Evolutionary conservation across 306 rosid species (phyloP).

Genomic region (Inga oerstediana): DNA sequence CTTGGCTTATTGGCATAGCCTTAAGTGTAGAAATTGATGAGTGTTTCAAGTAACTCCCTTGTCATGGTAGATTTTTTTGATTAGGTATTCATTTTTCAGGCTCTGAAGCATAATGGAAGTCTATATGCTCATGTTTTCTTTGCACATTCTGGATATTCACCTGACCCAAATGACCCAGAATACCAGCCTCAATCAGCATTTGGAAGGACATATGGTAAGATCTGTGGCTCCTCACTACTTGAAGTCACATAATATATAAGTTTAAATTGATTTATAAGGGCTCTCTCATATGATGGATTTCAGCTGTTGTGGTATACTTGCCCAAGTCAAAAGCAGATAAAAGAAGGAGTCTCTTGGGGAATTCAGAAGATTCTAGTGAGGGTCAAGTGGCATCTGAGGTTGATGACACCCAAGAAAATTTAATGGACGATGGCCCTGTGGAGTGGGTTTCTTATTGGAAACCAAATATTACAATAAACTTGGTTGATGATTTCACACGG

Average conservation of each 20-base stretch:
- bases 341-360: slow-evolving; percentile 76
- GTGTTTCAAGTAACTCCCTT: slow-evolving; percentile 1
- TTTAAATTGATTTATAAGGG: slow-evolving; percentile 19
- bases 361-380: slow-evolving; percentile 57
- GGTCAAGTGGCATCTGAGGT: slow-evolving; percentile 52
- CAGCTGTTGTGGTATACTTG: slow-evolving; percentile 74
- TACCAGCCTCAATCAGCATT: slow-evolving; percentile 77
- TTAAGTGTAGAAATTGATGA: slow-evolving; percentile 4
- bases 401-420: slow-evolving; percentile 63
- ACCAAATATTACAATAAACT: slow-evolving; percentile 88
- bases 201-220: slow-evolving; percentile 75
- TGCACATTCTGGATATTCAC: slow-evolving; percentile 82
- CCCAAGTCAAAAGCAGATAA: slow-evolving; percentile 81
- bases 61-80: slow-evolving; percentile 12
- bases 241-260: not conserved
- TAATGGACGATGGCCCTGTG: slow-evolving; percentile 63
- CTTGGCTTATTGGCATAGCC: slow-evolving; percentile 2
- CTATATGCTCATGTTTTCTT: slow-evolving; percentile 88
- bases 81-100: slow-evolving; percentile 47
- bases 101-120: slow-evolving; percentile 79
- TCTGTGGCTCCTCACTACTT: slow-evolving; percentile 12
- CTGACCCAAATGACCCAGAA: slow-evolving; percentile 92
- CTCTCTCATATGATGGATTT: slow-evolving; percentile 39
- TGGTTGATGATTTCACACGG: slow-evolving; percentile 92
- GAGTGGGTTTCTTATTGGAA: slow-evolving; percentile 91